phyloP scores from a whole-genome alignment of 495 filamentous ascomycete species.

The Trichoderma erinaceum region DNA sequence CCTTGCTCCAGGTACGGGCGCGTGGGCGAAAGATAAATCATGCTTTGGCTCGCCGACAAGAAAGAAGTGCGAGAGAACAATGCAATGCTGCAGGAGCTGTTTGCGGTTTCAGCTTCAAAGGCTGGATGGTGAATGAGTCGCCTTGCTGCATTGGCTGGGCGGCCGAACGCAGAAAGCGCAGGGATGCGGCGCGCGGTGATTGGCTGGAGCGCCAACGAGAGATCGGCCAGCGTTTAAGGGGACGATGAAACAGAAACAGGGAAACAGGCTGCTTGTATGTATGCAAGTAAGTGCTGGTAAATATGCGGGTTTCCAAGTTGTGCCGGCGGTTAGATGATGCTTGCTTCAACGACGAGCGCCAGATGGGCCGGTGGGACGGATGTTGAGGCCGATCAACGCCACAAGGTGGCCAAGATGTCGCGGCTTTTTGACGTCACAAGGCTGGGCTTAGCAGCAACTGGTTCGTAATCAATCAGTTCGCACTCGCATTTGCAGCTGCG shows the following conservation, averaged over 20 bases:
- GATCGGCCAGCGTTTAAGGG: background rate
- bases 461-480: too few relatives aligned
- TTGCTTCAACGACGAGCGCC: too few relatives aligned
- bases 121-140: background rate
- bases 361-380: too few relatives aligned
- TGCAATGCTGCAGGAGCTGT: background rate
- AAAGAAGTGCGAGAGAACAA: background rate
- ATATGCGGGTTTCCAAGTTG: too few relatives aligned
- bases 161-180: background rate
- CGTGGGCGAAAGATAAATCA: background rate
- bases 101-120: background rate
- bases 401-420: too few relatives aligned
- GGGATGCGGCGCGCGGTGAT: background rate
- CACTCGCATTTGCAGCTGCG: too few relatives aligned
- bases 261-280: background rate
- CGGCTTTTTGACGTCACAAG: too few relatives aligned
- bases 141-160: slow-evolving; percentile 1
- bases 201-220: background rate
- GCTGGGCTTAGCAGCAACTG: too few relatives aligned
- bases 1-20: background rate
- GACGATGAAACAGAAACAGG: slow-evolving; percentile 12
- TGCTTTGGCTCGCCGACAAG: background rate
- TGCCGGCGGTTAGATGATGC: too few relatives aligned
- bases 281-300: too few relatives aligned
- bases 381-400: too few relatives aligned